Evolutionary conservation across 768 basidiomycete species (phyloP).

Genomic region (Kondoa subrosea): DNA sequence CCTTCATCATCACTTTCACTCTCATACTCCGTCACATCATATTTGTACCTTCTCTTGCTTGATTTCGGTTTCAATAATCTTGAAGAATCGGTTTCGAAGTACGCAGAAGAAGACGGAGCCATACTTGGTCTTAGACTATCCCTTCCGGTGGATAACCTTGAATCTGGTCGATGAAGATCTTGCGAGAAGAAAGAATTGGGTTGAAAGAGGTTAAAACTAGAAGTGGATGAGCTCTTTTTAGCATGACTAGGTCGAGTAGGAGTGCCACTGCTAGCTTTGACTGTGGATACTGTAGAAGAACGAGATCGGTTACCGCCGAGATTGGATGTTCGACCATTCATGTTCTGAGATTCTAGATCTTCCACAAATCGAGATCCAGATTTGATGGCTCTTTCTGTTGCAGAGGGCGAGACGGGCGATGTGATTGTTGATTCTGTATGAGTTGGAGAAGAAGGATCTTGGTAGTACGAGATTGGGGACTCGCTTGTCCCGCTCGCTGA

Average conservation of each 20-base stretch:
- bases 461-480: neutral
- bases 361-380: slow-evolving; percentile 19
- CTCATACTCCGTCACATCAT: neutral
- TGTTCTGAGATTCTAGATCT: slow-evolving; percentile 15
- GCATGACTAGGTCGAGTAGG: neutral
- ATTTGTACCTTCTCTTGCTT: neutral
- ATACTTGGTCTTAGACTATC: neutral
- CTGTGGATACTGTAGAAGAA: neutral
- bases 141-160: neutral
- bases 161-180: neutral
- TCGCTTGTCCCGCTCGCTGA: neutral
- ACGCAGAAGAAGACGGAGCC: neutral
- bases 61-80: neutral
- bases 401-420: neutral
- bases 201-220: neutral
- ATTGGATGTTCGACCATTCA: neutral
- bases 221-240: neutral
- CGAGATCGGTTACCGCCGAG: slow-evolving; percentile 1
- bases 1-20: neutral
- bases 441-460: slow-evolving; percentile 8
- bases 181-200: neutral
- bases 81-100: neutral
- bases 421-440: slow-evolving; percentile 1
- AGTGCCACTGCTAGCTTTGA: no score
- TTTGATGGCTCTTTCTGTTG: slow-evolving; percentile 12